These are phyloP conservation scores for Solanum hybrid DNA, from an alignment of 305 asterid genomes.

Conservation along the genomic window DNA sequence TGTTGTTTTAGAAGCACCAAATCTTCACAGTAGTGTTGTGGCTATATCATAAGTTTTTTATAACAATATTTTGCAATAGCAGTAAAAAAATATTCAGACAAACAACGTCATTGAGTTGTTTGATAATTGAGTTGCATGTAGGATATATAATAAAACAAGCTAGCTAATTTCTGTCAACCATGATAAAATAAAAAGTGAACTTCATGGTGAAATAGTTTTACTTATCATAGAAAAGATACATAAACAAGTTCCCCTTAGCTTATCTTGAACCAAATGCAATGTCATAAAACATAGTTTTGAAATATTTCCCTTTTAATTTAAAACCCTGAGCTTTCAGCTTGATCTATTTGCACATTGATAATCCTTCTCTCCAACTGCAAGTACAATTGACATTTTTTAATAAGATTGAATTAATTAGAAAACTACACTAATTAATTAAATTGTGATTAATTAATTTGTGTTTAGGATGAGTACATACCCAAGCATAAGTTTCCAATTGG, in stretches of 20 bases:
- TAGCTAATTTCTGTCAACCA: background rate
- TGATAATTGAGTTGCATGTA: background rate
- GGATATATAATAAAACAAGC: background rate
- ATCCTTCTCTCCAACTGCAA: background rate
- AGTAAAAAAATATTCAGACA: too few relatives aligned
- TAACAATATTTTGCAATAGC: background rate
- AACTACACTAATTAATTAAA: background rate
- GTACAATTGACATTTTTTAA: background rate
- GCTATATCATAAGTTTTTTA: background rate
- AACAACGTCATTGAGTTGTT: background rate
- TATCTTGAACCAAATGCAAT: background rate
- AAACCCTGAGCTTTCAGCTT: background rate
- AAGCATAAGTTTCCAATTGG: background rate
- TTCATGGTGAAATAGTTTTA: background rate
- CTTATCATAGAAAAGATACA: background rate
- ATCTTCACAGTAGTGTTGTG: background rate
- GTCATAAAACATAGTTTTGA: background rate
- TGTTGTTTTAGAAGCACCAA: background rate
- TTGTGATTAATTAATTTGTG: background rate
- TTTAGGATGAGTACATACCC: background rate
- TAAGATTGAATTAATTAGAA: background rate
- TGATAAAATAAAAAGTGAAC: background rate
- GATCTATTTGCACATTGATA: background rate
- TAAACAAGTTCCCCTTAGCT: background rate
- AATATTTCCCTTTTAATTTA: background rate